Conservation (phyloP, 352 stramenopile genomes). For the Phytophthora macrochlamydospora region DNA sequence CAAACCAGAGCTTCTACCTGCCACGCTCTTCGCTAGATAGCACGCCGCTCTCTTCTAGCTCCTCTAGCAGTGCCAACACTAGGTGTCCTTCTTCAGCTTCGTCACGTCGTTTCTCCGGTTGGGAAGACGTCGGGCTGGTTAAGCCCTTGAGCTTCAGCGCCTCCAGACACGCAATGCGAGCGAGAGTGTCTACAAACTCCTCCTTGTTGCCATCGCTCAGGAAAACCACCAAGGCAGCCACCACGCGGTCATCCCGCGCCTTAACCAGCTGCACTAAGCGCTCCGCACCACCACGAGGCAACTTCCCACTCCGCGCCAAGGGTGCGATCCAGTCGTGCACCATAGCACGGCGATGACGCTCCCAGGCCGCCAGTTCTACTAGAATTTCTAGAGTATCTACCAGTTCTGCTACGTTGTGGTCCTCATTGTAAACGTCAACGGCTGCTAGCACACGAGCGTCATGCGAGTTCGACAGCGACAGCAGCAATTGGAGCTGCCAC, state of each 20-base stretch:
- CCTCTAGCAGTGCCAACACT: conserved; percentile 29
- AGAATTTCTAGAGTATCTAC: conserved; percentile 63
- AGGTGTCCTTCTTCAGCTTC: conserved; percentile 26
- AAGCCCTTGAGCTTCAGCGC: conserved; percentile 20
- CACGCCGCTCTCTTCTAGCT: conserved; percentile 28
- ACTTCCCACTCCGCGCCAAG: conserved; percentile 37
- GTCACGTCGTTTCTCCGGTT: conserved; percentile 10
- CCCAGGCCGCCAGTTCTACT: conserved; percentile 69
- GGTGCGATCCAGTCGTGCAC: conserved; percentile 60
- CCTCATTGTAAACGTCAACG: conserved; percentile 60
- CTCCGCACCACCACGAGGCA: conserved; percentile 27
- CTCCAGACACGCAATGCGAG: conserved; percentile 51
- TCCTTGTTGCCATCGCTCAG: conserved; percentile 64
- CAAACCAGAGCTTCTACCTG: conserved; percentile 36
- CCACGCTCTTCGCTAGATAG: conserved; percentile 32
- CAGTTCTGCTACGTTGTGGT: conserved; percentile 49
- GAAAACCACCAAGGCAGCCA: conserved; percentile 71
- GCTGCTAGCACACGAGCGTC: conserved; percentile 62
- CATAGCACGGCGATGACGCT: conserved; percentile 55
- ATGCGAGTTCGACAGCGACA: conserved; percentile 41
- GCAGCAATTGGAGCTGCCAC: conserved; percentile 72
- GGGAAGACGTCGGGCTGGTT: not conserved
- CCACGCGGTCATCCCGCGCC: conserved; percentile 61
- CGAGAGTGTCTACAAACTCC: conserved; percentile 69
- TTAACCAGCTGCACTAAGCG: conserved; percentile 53